Conservation (phyloP, 140 eudicot genomes). For the Stevia rebaudiana region DNA sequence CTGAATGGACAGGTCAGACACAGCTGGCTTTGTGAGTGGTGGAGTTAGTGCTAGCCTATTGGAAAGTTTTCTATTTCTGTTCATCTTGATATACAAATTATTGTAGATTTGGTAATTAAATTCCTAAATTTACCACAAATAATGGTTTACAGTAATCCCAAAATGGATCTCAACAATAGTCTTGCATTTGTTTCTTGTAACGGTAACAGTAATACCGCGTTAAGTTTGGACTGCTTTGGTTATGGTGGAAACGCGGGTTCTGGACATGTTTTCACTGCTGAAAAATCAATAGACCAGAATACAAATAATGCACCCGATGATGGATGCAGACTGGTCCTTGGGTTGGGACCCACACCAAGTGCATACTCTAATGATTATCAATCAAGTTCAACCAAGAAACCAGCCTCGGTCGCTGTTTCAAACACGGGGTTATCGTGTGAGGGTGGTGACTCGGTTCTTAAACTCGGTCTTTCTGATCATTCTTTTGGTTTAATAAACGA, state of each 20-base stretch:
- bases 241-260: constrained; percentile 43
- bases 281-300: constrained; percentile 21
- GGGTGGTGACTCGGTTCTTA: constrained; percentile 48
- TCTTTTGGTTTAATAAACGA: constrained; percentile 32
- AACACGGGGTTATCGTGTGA: constrained; percentile 34
- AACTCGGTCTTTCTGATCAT: constrained; percentile 68
- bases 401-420: constrained; percentile 16
- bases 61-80: constrained; percentile 26
- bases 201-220: constrained; percentile 45
- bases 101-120: constrained; percentile 16
- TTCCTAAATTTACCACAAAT: neutral
- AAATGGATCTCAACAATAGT: constrained; percentile 49
- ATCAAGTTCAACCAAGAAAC: constrained; percentile 32
- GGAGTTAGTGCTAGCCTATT: constrained; percentile 46
- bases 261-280: constrained; percentile 17
- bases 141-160: constrained; percentile 27
- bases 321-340: constrained; percentile 81
- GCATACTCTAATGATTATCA: constrained; percentile 34
- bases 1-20: constrained; percentile 74
- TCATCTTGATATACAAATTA: constrained; percentile 35
- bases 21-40: constrained; percentile 91
- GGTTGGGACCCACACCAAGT: constrained; percentile 70
- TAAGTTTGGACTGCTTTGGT: constrained; percentile 70
- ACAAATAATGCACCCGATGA: constrained; percentile 42
- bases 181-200: constrained; percentile 37